A percentile compares a stretch with the other conserved stretches of the same genome.
Evolutionary conservation across 2,329 filamentous ascomycete genomes (phyloP).

Genomic region (Hymenotorrendiella dingleyae): DNA sequence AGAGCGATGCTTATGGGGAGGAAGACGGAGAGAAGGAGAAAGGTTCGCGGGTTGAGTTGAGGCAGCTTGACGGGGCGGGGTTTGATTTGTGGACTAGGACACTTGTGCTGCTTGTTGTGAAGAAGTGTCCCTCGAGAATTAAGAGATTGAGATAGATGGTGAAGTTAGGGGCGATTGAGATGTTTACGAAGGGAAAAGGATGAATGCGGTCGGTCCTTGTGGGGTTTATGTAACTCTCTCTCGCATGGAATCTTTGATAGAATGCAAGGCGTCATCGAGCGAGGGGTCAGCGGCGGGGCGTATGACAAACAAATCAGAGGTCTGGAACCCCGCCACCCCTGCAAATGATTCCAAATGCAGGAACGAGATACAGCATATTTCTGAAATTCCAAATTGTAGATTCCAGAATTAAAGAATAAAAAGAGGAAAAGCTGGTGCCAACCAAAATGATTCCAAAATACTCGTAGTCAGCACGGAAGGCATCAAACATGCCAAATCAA

Average conservation of each 20-base stretch:
- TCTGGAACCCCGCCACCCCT: neutral
- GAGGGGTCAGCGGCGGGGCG: neutral
- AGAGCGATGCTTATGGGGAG: too few relatives aligned
- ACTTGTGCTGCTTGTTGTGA: neutral
- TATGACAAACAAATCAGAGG: slow-evolving; percentile 3
- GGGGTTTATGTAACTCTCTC: neutral
- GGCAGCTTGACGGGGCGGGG: neutral
- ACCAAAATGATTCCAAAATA: too few relatives aligned
- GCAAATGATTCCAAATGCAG: neutral
- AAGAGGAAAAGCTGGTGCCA: too few relatives aligned
- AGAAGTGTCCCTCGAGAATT: neutral
- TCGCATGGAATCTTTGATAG: neutral
- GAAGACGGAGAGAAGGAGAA: slow-evolving; percentile 18
- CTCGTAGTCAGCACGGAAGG: too few relatives aligned
- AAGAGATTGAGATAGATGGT: neutral
- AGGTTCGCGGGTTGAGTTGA: slow-evolving; percentile 3
- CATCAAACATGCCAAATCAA: too few relatives aligned
- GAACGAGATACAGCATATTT: neutral
- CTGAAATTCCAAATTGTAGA: neutral
- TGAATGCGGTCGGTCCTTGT: neutral
- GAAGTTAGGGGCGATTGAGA: neutral
- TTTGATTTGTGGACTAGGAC: neutral
- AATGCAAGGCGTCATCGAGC: slow-evolving; percentile 5
- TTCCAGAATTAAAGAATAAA: neutral
- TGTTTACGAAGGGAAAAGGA: neutral